Conservation (phyloP, 768 basidiomycete species). For the Mrakia blollopis region DNA sequence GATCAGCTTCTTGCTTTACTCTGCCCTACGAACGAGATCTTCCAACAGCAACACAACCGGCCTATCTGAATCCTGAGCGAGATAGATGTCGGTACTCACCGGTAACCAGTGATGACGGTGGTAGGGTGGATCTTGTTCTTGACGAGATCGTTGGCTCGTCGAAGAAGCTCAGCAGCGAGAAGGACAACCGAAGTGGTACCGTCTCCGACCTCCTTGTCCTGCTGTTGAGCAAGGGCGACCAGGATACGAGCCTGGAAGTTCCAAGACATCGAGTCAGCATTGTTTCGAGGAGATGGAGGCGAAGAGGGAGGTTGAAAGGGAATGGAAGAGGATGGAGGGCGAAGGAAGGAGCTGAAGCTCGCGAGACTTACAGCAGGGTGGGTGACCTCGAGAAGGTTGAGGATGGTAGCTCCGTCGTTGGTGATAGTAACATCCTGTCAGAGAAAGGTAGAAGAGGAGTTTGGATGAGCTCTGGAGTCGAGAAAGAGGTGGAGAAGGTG, state of each 20-base stretch:
- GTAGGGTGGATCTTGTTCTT: constrained; percentile 98
- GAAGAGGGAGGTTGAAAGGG: background rate
- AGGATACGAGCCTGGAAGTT: constrained; percentile 62
- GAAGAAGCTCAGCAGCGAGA: constrained; percentile 91
- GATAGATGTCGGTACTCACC: constrained; percentile 44
- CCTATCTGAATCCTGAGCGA: background rate
- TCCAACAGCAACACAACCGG: background rate
- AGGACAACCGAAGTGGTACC: constrained; percentile 98
- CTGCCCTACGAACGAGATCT: background rate
- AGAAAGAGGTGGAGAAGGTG: background rate
- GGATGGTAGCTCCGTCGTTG: constrained; percentile 98
- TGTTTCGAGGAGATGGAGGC: background rate
- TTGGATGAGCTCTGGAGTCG: background rate
- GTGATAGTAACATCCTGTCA: constrained; percentile 97
- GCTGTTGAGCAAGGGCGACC: constrained; percentile 96
- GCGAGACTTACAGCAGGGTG: constrained; percentile 72
- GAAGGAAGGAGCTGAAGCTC: background rate
- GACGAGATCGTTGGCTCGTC: constrained; percentile 94
- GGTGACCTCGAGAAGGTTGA: constrained; percentile 85
- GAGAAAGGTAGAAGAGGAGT: constrained; percentile 32
- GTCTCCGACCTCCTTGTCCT: constrained; percentile 99
- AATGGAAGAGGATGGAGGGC: background rate
- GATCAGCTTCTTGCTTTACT: constrained; percentile 5
- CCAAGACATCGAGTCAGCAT: background rate
- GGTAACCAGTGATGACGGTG: constrained; percentile 97